Evolutionary conservation across 805 yeast genomes (phyloP).

Genomic region (Ogataea nitratoaversa): DNA sequence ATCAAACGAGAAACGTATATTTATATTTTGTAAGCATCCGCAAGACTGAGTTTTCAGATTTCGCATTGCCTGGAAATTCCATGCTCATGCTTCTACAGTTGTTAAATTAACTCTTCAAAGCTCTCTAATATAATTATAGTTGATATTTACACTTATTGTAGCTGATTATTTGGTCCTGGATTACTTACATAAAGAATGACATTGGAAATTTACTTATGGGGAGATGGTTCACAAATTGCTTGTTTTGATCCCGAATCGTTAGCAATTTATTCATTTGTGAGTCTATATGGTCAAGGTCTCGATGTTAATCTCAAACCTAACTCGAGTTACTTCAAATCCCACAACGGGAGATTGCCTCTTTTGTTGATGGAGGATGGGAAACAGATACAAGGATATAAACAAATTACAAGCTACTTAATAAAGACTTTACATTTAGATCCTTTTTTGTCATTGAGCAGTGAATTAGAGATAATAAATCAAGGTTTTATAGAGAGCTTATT

Average conservation of each 20-base stretch:
- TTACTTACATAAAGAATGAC: not conserved
- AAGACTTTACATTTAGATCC: conserved; percentile 2
- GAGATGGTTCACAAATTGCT: conserved; percentile 35
- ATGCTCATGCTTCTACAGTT: no score
- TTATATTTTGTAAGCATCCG: no score
- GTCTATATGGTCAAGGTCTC: conserved; percentile 19
- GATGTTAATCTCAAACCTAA: conserved; percentile 45
- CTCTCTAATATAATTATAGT: no score
- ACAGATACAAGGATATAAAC: conserved; percentile 38
- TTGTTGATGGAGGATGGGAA: conserved; percentile 23
- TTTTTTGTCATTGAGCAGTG: conserved; percentile 2
- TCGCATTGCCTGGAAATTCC: no score
- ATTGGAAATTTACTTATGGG: conserved; percentile 41
- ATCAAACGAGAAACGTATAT: no score
- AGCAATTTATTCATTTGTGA: conserved; percentile 43
- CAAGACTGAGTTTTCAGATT: no score
- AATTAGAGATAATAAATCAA: conserved; percentile 32
- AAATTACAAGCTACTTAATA: conserved; percentile 33
- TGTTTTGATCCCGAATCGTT: conserved; percentile 48
- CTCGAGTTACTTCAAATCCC: conserved; percentile 53
- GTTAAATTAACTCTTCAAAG: no score
- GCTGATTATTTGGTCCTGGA: no score
- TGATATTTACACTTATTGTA: no score
- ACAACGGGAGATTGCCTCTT: conserved; percentile 47
- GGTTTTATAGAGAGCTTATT: conserved; percentile 41